Base-by-base conservation (phyloP, 768 basidiomycete genomes). In the Tephrocybe sp. region DNA sequence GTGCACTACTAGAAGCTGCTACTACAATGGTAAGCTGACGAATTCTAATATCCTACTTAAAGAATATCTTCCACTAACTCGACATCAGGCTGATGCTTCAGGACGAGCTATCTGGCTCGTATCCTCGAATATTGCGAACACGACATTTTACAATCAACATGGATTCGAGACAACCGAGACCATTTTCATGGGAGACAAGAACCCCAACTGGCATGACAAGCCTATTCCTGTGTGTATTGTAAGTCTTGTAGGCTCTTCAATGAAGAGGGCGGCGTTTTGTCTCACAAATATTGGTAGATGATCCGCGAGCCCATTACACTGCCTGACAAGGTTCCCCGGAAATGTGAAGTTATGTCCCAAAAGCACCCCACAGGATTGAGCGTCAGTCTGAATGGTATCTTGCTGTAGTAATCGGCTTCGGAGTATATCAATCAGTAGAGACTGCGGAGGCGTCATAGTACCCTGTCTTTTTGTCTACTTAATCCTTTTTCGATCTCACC, bases 161-260 rank as follows among this genome's bases (percentile, higher is more conserved):
- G 63, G 61, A 5, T 64, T 58, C 30, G 38, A 39, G 12, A 47
- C 49, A 13, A 43, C 67, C 11, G 60, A 53, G 7, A 52, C 59
- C 24, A 52, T 57, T 4, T 31, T 45, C 6, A 16, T 68, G 0
- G 68, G 66, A 7, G 61, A 64, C 12, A 43, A 56, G 8, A 66
- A 68, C 36, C 64, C 64, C 27, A 44, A 51, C 12, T 69, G 68
- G 68, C 31, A 54, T 18, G 55, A 58, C 15, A 44, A 58, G 8
- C 61, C 64, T n/a, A 53, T 69, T 11, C 32, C 61, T 11, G 36
- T 66, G n/a, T 53, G 53, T 36, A 41, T 69, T 24, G 66, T 69
- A 51, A 40, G 66, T 56, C 11, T 34, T 27, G 2, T 13, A 9
- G 25, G 3, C 40, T 5, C 25, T 42, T 24, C 16, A 27, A 13